These are phyloP conservation scores for Mycena vitilis DNA, from an alignment of 768 basidiomycete species.

Conservation along the genomic window DNA sequence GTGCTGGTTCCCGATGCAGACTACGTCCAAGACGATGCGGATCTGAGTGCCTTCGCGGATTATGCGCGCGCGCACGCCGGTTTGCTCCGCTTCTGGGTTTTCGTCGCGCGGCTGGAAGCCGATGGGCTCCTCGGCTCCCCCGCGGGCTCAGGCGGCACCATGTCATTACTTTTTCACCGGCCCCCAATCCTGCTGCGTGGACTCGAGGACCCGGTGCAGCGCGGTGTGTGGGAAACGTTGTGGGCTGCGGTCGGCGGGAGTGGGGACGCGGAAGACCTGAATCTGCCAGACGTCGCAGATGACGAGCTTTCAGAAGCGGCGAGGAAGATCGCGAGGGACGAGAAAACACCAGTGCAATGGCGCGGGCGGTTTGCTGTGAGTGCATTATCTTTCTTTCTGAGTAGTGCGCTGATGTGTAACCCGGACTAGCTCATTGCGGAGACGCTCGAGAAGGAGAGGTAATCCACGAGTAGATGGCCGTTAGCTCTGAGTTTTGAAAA, in stretches of 20 bases:
- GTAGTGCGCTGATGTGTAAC: slow-evolving; percentile 1
- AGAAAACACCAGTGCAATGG: slow-evolving; percentile 21
- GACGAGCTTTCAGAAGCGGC: slow-evolving; percentile 20
- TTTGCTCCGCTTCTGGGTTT: slow-evolving; percentile 29
- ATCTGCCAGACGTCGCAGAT: slow-evolving; percentile 20
- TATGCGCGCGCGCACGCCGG: slow-evolving; percentile 28
- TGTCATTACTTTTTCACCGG: slow-evolving; percentile 29
- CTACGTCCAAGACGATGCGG: slow-evolving; percentile 1
- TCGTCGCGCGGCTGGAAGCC: slow-evolving; percentile 31
- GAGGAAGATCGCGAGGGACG: slow-evolving; percentile 12
- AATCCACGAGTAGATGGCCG: background rate
- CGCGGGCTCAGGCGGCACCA: slow-evolving; percentile 6
- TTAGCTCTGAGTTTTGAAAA: no score
- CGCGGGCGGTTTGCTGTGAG: slow-evolving; percentile 26
- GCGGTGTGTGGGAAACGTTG: slow-evolving; percentile 30
- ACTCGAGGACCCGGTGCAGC: slow-evolving; percentile 26
- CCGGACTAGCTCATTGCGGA: slow-evolving; percentile 14
- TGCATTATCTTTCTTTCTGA: background rate
- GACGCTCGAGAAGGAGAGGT: slow-evolving; percentile 24
- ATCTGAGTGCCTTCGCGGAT: slow-evolving; percentile 15
- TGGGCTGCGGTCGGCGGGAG: slow-evolving; percentile 25
- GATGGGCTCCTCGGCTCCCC: slow-evolving; percentile 11
- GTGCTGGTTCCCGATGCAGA: slow-evolving; percentile 12
- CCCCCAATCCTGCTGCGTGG: slow-evolving; percentile 19
- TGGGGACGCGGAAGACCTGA: background rate